These are phyloP conservation scores for Trifolium pratense DNA, from an alignment of 306 rosid species.

Conservation along the genomic window DNA sequence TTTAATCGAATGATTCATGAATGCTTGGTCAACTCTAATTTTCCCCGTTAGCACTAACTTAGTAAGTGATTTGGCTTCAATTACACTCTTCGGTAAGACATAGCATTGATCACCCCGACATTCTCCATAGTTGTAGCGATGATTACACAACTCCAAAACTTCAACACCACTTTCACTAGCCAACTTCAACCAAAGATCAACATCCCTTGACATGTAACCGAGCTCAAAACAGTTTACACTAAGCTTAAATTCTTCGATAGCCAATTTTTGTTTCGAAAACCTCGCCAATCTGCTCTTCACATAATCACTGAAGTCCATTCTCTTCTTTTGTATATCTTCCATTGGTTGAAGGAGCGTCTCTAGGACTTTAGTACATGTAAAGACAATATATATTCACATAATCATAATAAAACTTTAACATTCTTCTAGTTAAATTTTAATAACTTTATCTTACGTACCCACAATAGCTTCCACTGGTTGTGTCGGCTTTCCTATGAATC, in stretches of 20 bases:
- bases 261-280: conserved; percentile 7
- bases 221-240: neutral
- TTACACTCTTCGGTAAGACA: conserved; percentile 14
- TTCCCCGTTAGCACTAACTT: conserved; percentile 32
- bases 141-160: too few relatives aligned
- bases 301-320: conserved; percentile 32
- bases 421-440: too few relatives aligned
- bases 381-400: too few relatives aligned
- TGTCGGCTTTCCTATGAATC: neutral
- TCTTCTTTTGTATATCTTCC: neutral
- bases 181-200: conserved; percentile 44
- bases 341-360: too few relatives aligned
- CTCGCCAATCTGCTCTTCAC: conserved; percentile 39
- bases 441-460: too few relatives aligned
- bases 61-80: conserved; percentile 35
- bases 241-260: conserved; percentile 39
- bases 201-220: neutral
- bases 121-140: too few relatives aligned
- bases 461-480: neutral
- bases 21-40: conserved; percentile 2
- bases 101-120: conserved; percentile 1
- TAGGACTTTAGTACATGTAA: too few relatives aligned
- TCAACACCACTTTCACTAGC: neutral
- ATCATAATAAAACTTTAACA: too few relatives aligned
- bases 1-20: conserved; percentile 23